These are phyloP conservation scores for Plantago coronopus DNA, from an alignment of 305 asterid species.

Conservation along the genomic window DNA sequence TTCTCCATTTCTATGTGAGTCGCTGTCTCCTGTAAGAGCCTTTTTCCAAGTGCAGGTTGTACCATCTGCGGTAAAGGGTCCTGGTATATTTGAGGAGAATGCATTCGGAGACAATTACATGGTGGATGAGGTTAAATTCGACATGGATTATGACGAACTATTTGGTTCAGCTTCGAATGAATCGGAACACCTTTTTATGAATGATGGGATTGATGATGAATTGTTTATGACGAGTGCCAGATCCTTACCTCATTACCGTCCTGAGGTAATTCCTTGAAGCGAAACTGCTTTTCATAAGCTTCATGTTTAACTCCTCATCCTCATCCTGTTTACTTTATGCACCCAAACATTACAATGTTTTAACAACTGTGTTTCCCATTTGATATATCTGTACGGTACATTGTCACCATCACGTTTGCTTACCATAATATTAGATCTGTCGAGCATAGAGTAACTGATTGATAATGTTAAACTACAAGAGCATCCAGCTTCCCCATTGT, in stretches of 20 bases:
- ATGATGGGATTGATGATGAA: slow-evolving; percentile 40
- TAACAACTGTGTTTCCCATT: too few relatives aligned
- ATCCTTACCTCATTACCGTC: slow-evolving; percentile 34
- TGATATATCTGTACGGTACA: too few relatives aligned
- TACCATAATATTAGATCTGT: too few relatives aligned
- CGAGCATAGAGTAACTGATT: too few relatives aligned
- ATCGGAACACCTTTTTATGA: slow-evolving; percentile 38
- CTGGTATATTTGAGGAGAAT: slow-evolving; percentile 28
- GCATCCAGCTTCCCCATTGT: too few relatives aligned
- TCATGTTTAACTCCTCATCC: too few relatives aligned
- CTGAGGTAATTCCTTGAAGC: slow-evolving; percentile 37
- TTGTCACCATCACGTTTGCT: too few relatives aligned
- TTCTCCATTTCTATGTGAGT: slow-evolving; percentile 7
- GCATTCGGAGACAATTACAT: slow-evolving; percentile 41
- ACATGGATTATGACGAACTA: slow-evolving; percentile 50
- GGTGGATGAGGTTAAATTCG: slow-evolving; percentile 52
- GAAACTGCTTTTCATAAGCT: neutral
- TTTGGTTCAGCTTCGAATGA: slow-evolving; percentile 43
- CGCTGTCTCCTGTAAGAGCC: slow-evolving; percentile 11
- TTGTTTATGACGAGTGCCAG: slow-evolving; percentile 42
- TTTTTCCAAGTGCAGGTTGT: slow-evolving; percentile 33
- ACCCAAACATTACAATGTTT: too few relatives aligned
- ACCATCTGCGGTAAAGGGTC: slow-evolving; percentile 36
- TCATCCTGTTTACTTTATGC: too few relatives aligned
- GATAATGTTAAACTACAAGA: too few relatives aligned